These are phyloP conservation scores for Candida adriatica DNA, from an alignment of 805 yeast genomes.

Conservation along the genomic window DNA sequence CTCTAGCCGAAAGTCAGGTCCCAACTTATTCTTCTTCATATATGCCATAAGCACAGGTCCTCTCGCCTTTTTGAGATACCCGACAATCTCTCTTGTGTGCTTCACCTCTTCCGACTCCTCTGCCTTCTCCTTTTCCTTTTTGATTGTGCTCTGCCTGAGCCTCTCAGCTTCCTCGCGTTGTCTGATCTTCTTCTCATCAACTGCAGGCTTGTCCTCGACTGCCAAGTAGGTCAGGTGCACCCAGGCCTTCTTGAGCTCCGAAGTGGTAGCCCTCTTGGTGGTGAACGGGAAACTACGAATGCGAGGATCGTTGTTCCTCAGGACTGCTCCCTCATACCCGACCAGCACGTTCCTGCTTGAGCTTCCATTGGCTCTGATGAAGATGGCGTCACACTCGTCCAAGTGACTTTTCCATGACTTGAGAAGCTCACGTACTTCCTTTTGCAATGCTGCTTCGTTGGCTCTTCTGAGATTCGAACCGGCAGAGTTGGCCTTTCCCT, in stretches of 20 bases:
- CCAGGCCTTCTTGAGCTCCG: constrained; percentile 84
- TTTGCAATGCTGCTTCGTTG: constrained; percentile 76
- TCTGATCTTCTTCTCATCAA: constrained; percentile 23
- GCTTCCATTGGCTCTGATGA: constrained; percentile 74
- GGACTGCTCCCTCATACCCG: constrained; percentile 56
- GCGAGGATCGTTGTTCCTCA: constrained; percentile 49
- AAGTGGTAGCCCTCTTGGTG: constrained; percentile 77
- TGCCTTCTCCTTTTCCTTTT: constrained; percentile 15
- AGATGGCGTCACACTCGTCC: constrained; percentile 60
- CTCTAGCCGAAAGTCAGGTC: constrained; percentile 43
- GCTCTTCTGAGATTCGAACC: constrained; percentile 87
- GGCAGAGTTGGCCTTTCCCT: constrained; percentile 94
- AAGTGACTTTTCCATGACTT: constrained; percentile 57
- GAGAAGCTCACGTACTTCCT: constrained; percentile 70
- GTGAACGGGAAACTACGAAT: constrained; percentile 78
- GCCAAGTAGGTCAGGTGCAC: constrained; percentile 57
- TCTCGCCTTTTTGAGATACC: constrained; percentile 61
- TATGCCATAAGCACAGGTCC: constrained; percentile 67
- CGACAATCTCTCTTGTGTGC: constrained; percentile 51
- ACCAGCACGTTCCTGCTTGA: constrained; percentile 56
- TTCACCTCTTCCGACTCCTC: constrained; percentile 33
- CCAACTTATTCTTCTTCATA: constrained; percentile 49
- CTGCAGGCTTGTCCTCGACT: constrained; percentile 48
- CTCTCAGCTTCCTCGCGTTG: constrained; percentile 26
- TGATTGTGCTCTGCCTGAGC: constrained; percentile 23